Conservation (phyloP, 352 stramenopile genomes). For the Phytophthora sp. region DNA sequence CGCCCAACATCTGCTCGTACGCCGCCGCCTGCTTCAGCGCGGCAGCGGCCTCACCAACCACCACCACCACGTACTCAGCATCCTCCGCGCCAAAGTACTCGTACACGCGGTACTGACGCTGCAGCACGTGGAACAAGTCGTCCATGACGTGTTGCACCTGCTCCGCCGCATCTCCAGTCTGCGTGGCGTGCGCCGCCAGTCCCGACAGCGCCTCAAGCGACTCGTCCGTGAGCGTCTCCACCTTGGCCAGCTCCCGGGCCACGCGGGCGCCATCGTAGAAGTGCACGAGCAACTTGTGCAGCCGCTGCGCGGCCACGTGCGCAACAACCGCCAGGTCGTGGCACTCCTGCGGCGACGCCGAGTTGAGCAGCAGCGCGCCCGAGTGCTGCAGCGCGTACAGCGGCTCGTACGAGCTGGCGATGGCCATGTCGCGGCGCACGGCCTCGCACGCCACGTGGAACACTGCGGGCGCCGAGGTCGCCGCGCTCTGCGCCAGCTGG, state of each 20-base stretch:
- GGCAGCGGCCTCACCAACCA: constrained; percentile 65
- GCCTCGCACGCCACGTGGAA: constrained; percentile 72
- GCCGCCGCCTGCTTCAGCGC: constrained; percentile 64
- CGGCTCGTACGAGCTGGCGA: constrained; percentile 66
- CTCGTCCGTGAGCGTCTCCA: constrained; percentile 55
- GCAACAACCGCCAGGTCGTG: constrained; percentile 82
- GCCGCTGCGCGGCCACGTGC: constrained; percentile 65
- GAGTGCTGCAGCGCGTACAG: constrained; percentile 76
- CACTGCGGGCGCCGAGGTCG: constrained; percentile 39
- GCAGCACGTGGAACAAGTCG: constrained; percentile 71
- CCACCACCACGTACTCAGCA: constrained; percentile 74
- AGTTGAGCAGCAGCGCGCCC: constrained; percentile 76
- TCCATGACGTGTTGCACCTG: constrained; percentile 80
- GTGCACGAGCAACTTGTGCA: constrained; percentile 74
- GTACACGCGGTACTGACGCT: constrained; percentile 83
- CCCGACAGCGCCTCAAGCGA: constrained; percentile 57
- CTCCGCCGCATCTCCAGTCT: constrained; percentile 47
- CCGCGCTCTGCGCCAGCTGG: constrained; percentile 48
- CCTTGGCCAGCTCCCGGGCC: constrained; percentile 62
- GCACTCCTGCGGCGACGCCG: constrained; percentile 68
- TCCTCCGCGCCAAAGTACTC: constrained; percentile 76
- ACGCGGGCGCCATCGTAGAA: constrained; percentile 84
- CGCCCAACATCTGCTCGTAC: constrained; percentile 78
- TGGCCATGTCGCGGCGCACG: constrained; percentile 57
- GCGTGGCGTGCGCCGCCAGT: constrained; percentile 3